Base-by-base conservation (phyloP, 805 yeast species). In the Ogataea ramenticola region DNA sequence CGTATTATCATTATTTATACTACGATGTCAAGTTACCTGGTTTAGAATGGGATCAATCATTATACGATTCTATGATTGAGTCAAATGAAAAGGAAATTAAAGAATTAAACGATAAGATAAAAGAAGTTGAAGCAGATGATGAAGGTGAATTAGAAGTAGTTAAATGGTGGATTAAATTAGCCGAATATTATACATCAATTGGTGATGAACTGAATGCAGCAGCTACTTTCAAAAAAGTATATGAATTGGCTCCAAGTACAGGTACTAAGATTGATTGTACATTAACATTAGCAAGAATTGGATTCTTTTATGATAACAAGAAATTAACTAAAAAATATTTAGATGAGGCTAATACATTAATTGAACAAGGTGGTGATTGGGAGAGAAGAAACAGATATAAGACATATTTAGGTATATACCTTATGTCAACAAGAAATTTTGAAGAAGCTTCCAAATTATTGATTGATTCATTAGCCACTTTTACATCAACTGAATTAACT, bases 321-420 rank as follows among this genome's bases (percentile, higher is more conserved):
- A 64, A 68, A 6, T 78, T 77, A 50, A 82, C 85, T 38, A 75
- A 81, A 46, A 79, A 79, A 54, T 82, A 82, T 57, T 74, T 93
- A 51, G 91, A 83, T 44, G 80, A 80, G 53, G 80, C 83, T 17
- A 80, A 84, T 57, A 58, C 68, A 21, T 74, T 87, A 61, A 88
- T 93, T 56, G 98, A 91, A 56, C 86, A 88, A 57, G 99, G 98
- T 44, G 99, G 99, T 49, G 99, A 93, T 64, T 93, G 99, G 99
- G 99, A 93, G 67, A 86, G 99, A 65, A 81, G 96, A 58, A 93
- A 93, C 68, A 72, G 96, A 53, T 88, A 78, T 72, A 93, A 93
- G 70, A 86, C 97, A 6, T 93, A 93, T 65, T 67, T 77, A 46
- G 99, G 99, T 20, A 73, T 93, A 40, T 86, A 87, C 61, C 68